These are phyloP conservation scores for Adansonia digitata DNA, from an alignment of 345 rosid species.

Conservation along the genomic window DNA sequence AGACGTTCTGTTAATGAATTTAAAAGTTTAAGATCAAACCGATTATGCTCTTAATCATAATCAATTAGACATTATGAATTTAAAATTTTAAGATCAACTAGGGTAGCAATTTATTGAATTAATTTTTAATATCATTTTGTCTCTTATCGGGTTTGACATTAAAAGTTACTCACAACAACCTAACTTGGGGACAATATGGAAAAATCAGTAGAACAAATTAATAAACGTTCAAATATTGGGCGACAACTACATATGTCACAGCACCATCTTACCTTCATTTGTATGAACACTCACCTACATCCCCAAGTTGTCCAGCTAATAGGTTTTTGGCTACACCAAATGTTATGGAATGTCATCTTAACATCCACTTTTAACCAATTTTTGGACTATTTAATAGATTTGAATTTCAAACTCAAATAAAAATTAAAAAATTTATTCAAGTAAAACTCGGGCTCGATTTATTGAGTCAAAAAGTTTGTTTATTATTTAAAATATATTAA, in stretches of 20 bases:
- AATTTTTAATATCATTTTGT: background rate
- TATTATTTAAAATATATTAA: too few relatives aligned
- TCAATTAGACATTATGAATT: too few relatives aligned
- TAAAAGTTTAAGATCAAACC: too few relatives aligned
- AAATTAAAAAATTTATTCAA: too few relatives aligned
- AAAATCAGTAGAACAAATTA: background rate
- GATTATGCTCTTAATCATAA: too few relatives aligned
- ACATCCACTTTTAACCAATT: background rate
- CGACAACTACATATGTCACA: too few relatives aligned
- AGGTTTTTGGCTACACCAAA: background rate
- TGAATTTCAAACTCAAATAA: too few relatives aligned
- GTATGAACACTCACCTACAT: slow-evolving; percentile 20
- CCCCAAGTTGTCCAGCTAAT: slow-evolving; percentile 16
- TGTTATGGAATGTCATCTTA: slow-evolving; percentile 6
- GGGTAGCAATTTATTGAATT: background rate
- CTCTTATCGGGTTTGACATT: background rate
- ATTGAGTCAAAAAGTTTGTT: too few relatives aligned
- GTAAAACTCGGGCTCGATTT: too few relatives aligned
- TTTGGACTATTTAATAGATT: background rate
- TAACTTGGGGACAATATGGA: background rate
- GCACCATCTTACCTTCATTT: background rate
- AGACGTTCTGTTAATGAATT: too few relatives aligned
- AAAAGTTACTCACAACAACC: background rate
- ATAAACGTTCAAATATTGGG: background rate
- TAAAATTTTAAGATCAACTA: too few relatives aligned